These are phyloP conservation scores for Huiozyma sinensis DNA, from an alignment of 805 yeast genomes.

Conservation along the genomic window DNA sequence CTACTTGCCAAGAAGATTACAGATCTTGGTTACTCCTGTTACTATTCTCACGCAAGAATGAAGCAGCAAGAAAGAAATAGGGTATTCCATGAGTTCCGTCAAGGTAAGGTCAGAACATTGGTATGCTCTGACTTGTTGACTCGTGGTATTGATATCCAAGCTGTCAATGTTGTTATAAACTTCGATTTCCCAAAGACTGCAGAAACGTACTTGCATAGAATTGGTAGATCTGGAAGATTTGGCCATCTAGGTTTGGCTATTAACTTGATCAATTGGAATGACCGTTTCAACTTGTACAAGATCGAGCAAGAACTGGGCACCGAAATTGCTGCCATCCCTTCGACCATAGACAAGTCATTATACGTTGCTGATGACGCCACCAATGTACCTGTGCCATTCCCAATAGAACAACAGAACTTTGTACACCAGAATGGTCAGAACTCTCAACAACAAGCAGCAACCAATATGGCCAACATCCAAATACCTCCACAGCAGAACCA, in stretches of 20 bases:
- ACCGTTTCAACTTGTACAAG: slow-evolving; percentile 83
- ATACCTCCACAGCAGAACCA: slow-evolving; percentile 7
- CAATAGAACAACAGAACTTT: slow-evolving; percentile 38
- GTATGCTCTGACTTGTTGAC: slow-evolving; percentile 95
- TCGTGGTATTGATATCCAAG: slow-evolving; percentile 98
- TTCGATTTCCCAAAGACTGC: slow-evolving; percentile 98
- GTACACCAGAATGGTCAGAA: slow-evolving; percentile 14
- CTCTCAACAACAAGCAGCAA: slow-evolving; percentile 7
- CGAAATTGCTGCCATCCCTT: slow-evolving; percentile 93
- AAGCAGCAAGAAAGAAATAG: slow-evolving; percentile 94
- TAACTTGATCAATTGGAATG: slow-evolving; percentile 93
- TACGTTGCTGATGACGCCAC: slow-evolving; percentile 75
- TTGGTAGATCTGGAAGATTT: slow-evolving; percentile 97
- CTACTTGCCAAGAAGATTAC: slow-evolving; percentile 91
- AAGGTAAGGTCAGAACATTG: slow-evolving; percentile 92
- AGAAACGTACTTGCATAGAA: slow-evolving; percentile 94
- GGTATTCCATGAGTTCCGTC: slow-evolving; percentile 97
- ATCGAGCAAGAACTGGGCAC: slow-evolving; percentile 97
- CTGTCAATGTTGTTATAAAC: slow-evolving; percentile 94
- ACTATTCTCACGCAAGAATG: slow-evolving; percentile 95
- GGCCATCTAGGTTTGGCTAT: slow-evolving; percentile 98
- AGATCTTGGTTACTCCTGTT: slow-evolving; percentile 92
- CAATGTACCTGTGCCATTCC: slow-evolving; percentile 82
- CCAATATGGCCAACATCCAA: background rate
- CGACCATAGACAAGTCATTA: slow-evolving; percentile 76